phyloP scores from a whole-genome alignment of 345 rosid genomes.

The Lumnitzera racemosa region DNA sequence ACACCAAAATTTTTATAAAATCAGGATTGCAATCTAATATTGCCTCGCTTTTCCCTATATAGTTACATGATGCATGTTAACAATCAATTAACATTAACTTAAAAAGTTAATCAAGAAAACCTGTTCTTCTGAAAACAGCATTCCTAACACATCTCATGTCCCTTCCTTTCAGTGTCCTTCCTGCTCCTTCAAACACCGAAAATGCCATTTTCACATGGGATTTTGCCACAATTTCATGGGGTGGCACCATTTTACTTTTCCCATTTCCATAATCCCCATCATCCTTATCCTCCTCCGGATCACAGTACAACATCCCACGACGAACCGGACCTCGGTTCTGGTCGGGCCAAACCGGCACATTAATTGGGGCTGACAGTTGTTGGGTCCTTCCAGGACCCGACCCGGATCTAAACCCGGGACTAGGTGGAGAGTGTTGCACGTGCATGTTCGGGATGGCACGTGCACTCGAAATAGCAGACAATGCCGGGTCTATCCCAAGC shows the following conservation, averaged over 20 bases:
- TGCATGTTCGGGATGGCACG: constrained; percentile 1
- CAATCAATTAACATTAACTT: no score
- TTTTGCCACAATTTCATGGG: constrained; percentile 11
- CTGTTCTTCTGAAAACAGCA: constrained; percentile 15
- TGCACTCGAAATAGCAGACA: constrained; percentile 9
- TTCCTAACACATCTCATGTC: constrained; percentile 14
- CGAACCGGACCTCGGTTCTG: not conserved
- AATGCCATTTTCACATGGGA: constrained; percentile 5
- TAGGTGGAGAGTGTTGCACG: constrained; percentile 3
- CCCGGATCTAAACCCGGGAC: not conserved
- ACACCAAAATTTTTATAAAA: no score
- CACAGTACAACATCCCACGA: no score
- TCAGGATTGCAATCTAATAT: no score
- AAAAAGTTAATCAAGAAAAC: constrained; percentile 8
- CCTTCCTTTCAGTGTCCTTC: constrained; percentile 14
- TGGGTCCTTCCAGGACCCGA: constrained; percentile 4
- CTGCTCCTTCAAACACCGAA: constrained; percentile 14
- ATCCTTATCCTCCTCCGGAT: not conserved
- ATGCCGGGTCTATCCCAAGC: constrained; percentile 7
- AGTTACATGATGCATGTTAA: not conserved
- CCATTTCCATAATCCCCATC: not conserved
- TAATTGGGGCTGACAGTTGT: constrained; percentile 11
- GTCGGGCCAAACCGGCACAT: constrained; percentile 14
- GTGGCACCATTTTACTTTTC: constrained; percentile 10
- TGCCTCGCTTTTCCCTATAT: not conserved